phyloP scores from a whole-genome alignment of 768 basidiomycete species.

The Kwoniella newhampshirensis region DNA sequence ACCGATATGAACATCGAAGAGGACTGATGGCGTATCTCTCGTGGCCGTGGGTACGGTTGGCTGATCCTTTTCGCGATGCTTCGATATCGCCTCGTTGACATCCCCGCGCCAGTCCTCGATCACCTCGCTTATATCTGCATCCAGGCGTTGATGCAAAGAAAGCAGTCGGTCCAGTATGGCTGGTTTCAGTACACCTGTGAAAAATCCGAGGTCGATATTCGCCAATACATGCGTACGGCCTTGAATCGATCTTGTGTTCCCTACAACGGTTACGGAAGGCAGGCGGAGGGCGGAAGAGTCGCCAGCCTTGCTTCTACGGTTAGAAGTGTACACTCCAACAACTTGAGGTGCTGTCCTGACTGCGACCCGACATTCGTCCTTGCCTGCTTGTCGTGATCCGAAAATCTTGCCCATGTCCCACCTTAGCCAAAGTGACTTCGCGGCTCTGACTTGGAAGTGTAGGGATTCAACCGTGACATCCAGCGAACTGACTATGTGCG shows the following conservation, averaged over 20 bases:
- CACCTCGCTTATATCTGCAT: conserved; percentile 31
- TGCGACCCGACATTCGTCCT: conserved; percentile 23
- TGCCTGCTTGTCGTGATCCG: conserved; percentile 11
- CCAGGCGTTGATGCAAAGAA: conserved; percentile 41
- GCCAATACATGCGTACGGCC: conserved; percentile 12
- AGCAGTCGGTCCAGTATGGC: conserved; percentile 46
- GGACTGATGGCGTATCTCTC: conserved; percentile 2
- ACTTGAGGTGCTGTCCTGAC: conserved; percentile 31
- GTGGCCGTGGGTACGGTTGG: conserved; percentile 8
- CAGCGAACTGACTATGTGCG: conserved; percentile 2
- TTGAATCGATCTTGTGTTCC: not conserved
- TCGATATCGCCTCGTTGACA: conserved; percentile 6
- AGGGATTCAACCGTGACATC: conserved; percentile 27
- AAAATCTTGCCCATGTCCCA: conserved; percentile 44
- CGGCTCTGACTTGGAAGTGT: conserved; percentile 33
- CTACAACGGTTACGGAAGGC: conserved; percentile 26
- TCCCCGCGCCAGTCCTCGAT: conserved; percentile 17
- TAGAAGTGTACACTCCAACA: conserved; percentile 37
- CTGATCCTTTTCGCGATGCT: conserved; percentile 10
- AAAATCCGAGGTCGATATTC: conserved; percentile 36
- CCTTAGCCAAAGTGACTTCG: conserved; percentile 36
- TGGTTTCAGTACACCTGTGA: conserved; percentile 48
- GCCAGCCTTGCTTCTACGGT: conserved; percentile 20
- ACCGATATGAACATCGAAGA: conserved; percentile 27
- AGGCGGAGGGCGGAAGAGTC: conserved; percentile 33